phyloP scores from a whole-genome alignment of 441 rosid species.

The Pelargonium australe region DNA sequence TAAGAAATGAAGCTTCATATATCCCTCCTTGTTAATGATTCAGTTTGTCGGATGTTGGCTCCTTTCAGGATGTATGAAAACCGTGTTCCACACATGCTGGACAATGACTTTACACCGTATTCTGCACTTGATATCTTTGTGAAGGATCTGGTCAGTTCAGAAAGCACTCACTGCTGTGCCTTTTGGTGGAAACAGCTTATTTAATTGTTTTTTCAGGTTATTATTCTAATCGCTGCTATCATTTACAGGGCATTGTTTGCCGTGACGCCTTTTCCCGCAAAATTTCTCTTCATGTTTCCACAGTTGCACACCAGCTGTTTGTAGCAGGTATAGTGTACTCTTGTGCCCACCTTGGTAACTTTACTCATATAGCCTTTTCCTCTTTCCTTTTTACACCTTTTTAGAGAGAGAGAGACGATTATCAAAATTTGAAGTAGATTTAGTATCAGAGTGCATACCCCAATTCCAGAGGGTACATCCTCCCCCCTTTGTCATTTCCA shows the following conservation, averaged over 20 bases:
- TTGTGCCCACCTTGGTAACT: conserved; percentile 3
- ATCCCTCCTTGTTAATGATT: not conserved
- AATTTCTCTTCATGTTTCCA: conserved; percentile 81
- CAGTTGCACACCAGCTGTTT: conserved; percentile 77
- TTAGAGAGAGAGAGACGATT: not conserved
- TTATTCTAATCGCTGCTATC: conserved; percentile 14
- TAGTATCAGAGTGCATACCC: too few relatives aligned
- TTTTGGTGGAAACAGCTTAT: conserved; percentile 2
- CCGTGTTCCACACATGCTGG: conserved; percentile 96
- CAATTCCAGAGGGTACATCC: too few relatives aligned
- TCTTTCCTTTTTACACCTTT: conserved; percentile 9
- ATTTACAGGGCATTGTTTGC: conserved; percentile 74
- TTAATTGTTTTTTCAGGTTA: conserved; percentile 7
- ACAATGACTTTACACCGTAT: conserved; percentile 84
- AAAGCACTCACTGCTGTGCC: conserved; percentile 9
- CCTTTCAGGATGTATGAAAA: conserved; percentile 94
- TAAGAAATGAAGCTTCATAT: not conserved
- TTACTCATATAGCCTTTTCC: not conserved
- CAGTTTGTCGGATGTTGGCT: conserved; percentile 5
- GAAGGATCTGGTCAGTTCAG: conserved; percentile 80
- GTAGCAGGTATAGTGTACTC: conserved; percentile 51
- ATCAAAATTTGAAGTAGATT: too few relatives aligned
- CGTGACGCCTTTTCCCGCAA: conserved; percentile 68
- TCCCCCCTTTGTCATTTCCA: too few relatives aligned
- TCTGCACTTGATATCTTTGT: conserved; percentile 97